Percentiles rank a stretch among this genome's conserved stretches.
These are phyloP conservation scores for Exophiala xenobiotica DNA, from an alignment of 2,329 filamentous ascomycete genomes.

Conservation along the genomic window DNA sequence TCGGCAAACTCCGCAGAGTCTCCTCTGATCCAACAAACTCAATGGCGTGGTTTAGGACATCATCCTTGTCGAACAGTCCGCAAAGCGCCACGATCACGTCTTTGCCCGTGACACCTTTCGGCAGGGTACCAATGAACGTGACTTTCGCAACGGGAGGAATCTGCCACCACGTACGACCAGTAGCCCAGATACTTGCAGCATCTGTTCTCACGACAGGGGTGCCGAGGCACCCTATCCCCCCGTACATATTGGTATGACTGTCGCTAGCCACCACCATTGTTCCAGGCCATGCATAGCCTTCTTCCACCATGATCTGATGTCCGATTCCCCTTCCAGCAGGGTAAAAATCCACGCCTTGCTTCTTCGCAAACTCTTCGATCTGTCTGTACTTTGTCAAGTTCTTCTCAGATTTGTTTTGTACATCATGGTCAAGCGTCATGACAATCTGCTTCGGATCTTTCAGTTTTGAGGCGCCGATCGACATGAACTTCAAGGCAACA, in stretches of 20 bases:
- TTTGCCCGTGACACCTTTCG: constrained; percentile 81
- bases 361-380: constrained; percentile 77
- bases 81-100: constrained; percentile 91
- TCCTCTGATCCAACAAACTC: constrained; percentile 81
- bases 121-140: constrained; percentile 72
- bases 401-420: constrained; percentile 74
- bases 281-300: constrained; percentile 80
- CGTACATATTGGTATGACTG: constrained; percentile 77
- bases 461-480: constrained; percentile 73
- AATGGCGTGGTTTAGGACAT: constrained; percentile 86
- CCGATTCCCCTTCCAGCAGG: constrained; percentile 78
- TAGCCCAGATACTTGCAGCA: constrained; percentile 82
- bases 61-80: constrained; percentile 79
- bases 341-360: constrained; percentile 76
- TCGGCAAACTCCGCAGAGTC: constrained; percentile 68
- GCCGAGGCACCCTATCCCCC: constrained; percentile 70
- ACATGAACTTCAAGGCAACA: constrained; percentile 76
- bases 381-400: constrained; percentile 80
- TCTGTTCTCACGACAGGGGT: constrained; percentile 85
- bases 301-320: constrained; percentile 90
- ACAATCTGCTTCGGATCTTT: constrained; percentile 72
- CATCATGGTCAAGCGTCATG: constrained; percentile 83
- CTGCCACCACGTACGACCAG: constrained; percentile 82
- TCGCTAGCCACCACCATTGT: constrained; percentile 74
- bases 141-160: constrained; percentile 81